These are phyloP conservation scores for Colletotrichum tamarilloi DNA, from an alignment of 2,329 filamentous ascomycete species.

Conservation along the genomic window DNA sequence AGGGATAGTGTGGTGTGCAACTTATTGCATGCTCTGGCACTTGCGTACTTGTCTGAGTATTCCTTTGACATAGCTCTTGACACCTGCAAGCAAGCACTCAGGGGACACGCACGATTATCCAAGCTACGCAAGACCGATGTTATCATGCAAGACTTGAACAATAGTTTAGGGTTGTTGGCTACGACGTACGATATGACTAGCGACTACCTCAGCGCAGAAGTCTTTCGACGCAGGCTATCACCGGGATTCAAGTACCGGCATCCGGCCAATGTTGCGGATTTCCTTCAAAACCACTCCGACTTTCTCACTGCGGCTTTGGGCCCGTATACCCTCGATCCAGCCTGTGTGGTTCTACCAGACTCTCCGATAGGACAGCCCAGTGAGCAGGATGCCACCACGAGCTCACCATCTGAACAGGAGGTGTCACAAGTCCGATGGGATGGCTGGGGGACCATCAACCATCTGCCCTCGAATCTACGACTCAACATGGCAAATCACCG, in stretches of 20 bases:
- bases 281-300: not conserved
- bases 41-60: constrained; percentile 38
- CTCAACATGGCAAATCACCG: not conserved
- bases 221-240: constrained; percentile 36
- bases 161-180: constrained; percentile 39
- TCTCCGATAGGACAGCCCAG: not conserved
- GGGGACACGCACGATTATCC: constrained; percentile 39
- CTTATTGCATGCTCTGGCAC: constrained; percentile 39
- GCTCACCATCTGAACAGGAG: not conserved
- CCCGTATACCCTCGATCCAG: not conserved
- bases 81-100: constrained; percentile 28
- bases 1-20: constrained; percentile 37
- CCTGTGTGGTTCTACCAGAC: not conserved
- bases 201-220: constrained; percentile 40
- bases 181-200: constrained; percentile 40
- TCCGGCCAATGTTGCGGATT: not conserved
- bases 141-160: constrained; percentile 33
- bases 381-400: not conserved
- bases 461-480: not conserved
- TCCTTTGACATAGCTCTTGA: constrained; percentile 39
- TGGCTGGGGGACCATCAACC: not conserved
- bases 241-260: not conserved
- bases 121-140: constrained; percentile 23
- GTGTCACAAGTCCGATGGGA: not conserved
- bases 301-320: not conserved